These are phyloP conservation scores for Fusarium sp. DNA, from an alignment of 2,329 filamentous ascomycete species.

Conservation along the genomic window DNA sequence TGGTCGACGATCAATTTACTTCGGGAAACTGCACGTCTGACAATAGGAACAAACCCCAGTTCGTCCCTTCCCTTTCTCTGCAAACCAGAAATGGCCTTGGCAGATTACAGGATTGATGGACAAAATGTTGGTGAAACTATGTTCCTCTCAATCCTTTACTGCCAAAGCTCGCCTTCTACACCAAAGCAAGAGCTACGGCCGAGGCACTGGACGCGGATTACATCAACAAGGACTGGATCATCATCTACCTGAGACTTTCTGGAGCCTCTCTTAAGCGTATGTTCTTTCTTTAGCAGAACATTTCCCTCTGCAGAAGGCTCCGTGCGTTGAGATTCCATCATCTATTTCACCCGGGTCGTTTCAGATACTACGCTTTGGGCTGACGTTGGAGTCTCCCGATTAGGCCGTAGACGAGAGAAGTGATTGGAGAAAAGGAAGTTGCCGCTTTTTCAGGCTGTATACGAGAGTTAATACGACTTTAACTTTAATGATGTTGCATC, in stretches of 20 bases:
- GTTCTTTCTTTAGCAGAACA: neutral
- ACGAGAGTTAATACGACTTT: neutral
- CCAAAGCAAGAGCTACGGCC: neutral
- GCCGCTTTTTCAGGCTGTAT: neutral
- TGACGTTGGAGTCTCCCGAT: slow-evolving; percentile 2
- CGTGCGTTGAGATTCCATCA: slow-evolving; percentile 9
- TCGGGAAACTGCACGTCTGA: slow-evolving; percentile 13
- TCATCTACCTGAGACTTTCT: slow-evolving; percentile 16
- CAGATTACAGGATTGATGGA: slow-evolving; percentile 4
- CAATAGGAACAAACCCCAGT: slow-evolving; percentile 21
- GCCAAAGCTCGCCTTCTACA: neutral
- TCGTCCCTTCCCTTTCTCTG: neutral
- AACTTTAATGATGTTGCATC: neutral
- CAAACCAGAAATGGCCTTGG: neutral
- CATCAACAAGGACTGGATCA: neutral
- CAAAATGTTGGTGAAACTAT: neutral
- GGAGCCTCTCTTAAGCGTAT: neutral
- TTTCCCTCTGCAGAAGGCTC: neutral
- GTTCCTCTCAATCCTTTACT: slow-evolving; percentile 1
- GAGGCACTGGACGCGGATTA: neutral
- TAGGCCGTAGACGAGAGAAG: neutral
- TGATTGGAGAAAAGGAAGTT: neutral
- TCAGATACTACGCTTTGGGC: slow-evolving; percentile 6
- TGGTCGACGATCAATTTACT: slow-evolving; percentile 18
- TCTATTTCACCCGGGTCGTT: slow-evolving; percentile 20